These are phyloP conservation scores for Carex littledalei DNA, from an alignment of 176 grass and related monocot genomes.

Conservation along the genomic window DNA sequence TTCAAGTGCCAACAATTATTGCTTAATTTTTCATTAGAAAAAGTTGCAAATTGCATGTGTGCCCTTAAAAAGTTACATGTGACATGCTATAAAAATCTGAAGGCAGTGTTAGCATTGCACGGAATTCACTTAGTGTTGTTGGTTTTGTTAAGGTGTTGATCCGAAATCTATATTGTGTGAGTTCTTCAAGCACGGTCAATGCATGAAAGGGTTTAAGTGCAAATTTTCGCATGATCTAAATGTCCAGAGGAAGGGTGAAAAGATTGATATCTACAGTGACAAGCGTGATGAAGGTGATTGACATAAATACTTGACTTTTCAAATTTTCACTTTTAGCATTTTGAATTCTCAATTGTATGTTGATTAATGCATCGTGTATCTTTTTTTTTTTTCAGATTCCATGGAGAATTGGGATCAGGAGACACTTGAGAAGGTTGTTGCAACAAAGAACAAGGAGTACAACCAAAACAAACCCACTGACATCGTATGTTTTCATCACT, in stretches of 20 bases:
- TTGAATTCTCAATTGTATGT: neutral
- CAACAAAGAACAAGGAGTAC: slow-evolving; percentile 73
- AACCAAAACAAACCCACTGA: slow-evolving; percentile 98
- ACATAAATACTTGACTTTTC: neutral
- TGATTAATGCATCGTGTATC: neutral
- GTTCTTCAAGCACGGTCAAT: slow-evolving; percentile 94
- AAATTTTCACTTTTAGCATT: neutral
- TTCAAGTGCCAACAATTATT: neutral
- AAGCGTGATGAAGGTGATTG: slow-evolving; percentile 67
- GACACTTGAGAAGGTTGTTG: slow-evolving; percentile 91
- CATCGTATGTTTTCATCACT: slow-evolving; percentile 56
- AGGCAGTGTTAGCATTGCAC: neutral
- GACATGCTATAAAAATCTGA: neutral
- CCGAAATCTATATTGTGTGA: slow-evolving; percentile 95
- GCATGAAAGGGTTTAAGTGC: slow-evolving; percentile 91
- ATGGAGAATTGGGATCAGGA: slow-evolving; percentile 99
- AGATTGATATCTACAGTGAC: slow-evolving; percentile 97
- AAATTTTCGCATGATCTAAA: slow-evolving; percentile 98
- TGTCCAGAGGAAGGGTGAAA: slow-evolving; percentile 98
- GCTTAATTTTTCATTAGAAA: neutral
- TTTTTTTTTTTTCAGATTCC: slow-evolving; percentile 38
- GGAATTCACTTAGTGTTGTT: slow-evolving; percentile 12
- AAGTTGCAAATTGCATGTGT: neutral
- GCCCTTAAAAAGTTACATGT: neutral
- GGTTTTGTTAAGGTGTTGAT: slow-evolving; percentile 68